Evolutionary conservation across 2,329 filamentous ascomycete genomes (phyloP), one percentile per base, ranked within the genome.

Genomic region (Graphilbum fragrans): DNA sequence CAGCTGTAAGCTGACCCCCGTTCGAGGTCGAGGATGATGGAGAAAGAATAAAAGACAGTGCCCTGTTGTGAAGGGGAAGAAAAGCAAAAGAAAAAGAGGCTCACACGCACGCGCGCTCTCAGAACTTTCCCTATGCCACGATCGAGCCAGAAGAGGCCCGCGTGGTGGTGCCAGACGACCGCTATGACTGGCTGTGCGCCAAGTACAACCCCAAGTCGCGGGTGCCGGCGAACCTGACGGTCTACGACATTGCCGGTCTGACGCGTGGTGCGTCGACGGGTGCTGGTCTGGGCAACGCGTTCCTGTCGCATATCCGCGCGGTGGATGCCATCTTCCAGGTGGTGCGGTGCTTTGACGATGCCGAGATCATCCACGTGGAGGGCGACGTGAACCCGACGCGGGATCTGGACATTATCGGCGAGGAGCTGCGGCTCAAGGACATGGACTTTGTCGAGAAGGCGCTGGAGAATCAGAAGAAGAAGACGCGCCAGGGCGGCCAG

Each of bases 311-410:
- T 65, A 98, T 98, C 55, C 86, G 93, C 60, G 92, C 92, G 41
- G 88, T 95, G 63, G 88, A 95, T 70, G 88, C 88, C 63, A 94
- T 95, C 65, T 95, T 94, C 73, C 86, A 94, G 65, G 88, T 95
- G 35, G 88, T 95, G 31, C 81, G 88, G 55, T 94, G 85, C 68
- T 95, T 98, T 66, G 93, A 98, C 59, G 92, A 98, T 71, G 92
- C 90, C 45, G 92, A 98, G 67, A 98, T 98, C 56, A 96, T 95
- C 55, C 92, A 98, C 74, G 88, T 98, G 51, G 93, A 98, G 72
- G 93, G 92, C 60, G 92, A 98, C 56, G 93, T 98, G 54, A 85
- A 98, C 66, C 93, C 92, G 27, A 77, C 84, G 46, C 82, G 92
- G 58, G 92, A 98, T 71, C 66, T 98, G 52, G 84, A 86, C 57